Percentiles rank a stretch among this genome's conserved stretches.
These are phyloP conservation scores for Pleurotus sapidus DNA, from an alignment of 768 basidiomycete genomes.

Conservation along the genomic window DNA sequence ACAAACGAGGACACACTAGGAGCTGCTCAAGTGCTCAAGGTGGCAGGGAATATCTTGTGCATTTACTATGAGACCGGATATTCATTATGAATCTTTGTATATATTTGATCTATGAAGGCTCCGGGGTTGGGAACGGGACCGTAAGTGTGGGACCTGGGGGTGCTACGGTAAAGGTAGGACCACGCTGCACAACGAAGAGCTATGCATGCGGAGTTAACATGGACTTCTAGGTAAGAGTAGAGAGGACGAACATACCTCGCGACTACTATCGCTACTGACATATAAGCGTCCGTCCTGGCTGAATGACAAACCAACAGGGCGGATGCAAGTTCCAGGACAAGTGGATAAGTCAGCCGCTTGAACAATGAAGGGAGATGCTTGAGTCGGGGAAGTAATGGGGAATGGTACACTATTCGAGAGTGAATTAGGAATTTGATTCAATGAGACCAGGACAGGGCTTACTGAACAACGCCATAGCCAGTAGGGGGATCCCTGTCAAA, in stretches of 20 bases:
- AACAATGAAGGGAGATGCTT: slow-evolving; percentile 29
- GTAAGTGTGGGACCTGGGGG: slow-evolving; percentile 1
- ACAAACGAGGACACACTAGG: too few relatives aligned
- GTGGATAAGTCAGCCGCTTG: slow-evolving; percentile 34
- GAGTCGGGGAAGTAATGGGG: slow-evolving; percentile 14
- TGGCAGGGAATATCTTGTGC: too few relatives aligned
- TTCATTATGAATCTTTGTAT: too few relatives aligned
- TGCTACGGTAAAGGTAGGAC: neutral
- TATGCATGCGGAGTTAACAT: neutral
- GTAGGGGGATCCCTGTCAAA: slow-evolving; percentile 39
- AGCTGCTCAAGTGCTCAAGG: too few relatives aligned
- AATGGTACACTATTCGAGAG: slow-evolving; percentile 22
- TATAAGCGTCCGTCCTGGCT: slow-evolving; percentile 29
- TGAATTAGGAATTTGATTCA: neutral
- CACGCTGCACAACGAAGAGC: neutral
- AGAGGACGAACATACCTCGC: slow-evolving; percentile 29
- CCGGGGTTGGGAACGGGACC: neutral
- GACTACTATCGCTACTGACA: slow-evolving; percentile 41
- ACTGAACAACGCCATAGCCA: slow-evolving; percentile 45
- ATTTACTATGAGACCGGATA: too few relatives aligned
- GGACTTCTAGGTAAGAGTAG: neutral
- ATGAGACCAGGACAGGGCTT: neutral
- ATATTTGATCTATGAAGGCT: neutral
- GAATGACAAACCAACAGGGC: slow-evolving; percentile 43
- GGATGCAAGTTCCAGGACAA: slow-evolving; percentile 40